These are phyloP conservation scores for Phytophthora cryptogea DNA, from an alignment of 352 stramenopile species.

Conservation along the genomic window DNA sequence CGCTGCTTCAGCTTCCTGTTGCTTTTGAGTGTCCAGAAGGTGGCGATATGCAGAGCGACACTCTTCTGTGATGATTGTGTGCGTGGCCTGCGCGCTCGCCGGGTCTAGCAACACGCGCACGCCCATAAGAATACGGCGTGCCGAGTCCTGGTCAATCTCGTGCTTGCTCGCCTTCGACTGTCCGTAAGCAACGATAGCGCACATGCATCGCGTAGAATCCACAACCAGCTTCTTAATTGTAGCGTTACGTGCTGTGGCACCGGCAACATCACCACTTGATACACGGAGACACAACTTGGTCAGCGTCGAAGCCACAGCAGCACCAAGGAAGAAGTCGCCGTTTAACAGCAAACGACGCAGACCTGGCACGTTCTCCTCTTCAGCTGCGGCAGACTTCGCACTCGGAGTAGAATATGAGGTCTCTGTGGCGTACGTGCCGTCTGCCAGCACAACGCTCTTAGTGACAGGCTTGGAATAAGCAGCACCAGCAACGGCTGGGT, in stretches of 20 bases:
- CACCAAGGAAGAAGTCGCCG: constrained; percentile 97
- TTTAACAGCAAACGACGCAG: constrained; percentile 91
- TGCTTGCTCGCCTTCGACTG: constrained; percentile 80
- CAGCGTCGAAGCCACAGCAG: constrained; percentile 91
- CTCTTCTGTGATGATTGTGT: constrained; percentile 81
- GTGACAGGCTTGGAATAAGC: constrained; percentile 92
- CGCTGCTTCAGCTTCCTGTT: constrained; percentile 61
- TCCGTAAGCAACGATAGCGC: constrained; percentile 72
- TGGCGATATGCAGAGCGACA: constrained; percentile 79
- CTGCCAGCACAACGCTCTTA: constrained; percentile 98
- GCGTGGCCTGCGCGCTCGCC: constrained; percentile 58
- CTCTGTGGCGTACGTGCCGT: constrained; percentile 99
- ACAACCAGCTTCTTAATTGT: constrained; percentile 74
- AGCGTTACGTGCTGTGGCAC: constrained; percentile 46
- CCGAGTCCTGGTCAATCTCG: constrained; percentile 94
- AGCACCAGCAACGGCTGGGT: constrained; percentile 34
- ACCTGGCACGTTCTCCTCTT: constrained; percentile 69
- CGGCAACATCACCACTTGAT: constrained; percentile 54
- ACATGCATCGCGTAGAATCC: constrained; percentile 76
- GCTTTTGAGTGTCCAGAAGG: constrained; percentile 78
- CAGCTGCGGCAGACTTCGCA: constrained; percentile 38
- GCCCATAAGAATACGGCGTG: constrained; percentile 95
- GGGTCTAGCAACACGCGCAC: constrained; percentile 95
- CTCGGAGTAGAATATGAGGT: constrained; percentile 85
- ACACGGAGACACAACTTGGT: constrained; percentile 97